Evolutionary conservation across 305 asterid species (phyloP), one percentile per base, ranked within the genome.

Genomic region (Fraxinus sp.): DNA sequence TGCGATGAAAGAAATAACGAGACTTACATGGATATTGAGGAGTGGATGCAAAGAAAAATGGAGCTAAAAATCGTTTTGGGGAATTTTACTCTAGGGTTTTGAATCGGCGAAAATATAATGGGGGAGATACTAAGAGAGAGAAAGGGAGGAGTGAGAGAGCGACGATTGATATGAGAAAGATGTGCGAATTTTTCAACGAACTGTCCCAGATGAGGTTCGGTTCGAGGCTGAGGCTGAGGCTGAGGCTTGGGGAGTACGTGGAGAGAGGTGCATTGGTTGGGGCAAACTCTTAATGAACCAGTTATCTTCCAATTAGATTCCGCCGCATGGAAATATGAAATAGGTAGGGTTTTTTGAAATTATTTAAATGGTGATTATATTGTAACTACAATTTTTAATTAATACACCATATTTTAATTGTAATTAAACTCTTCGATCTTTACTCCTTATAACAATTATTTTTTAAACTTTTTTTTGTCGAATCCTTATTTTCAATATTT

Each of bases 141-240:
- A 84, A 37, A 68, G 28, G 9, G 32, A n/a, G 30, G 75, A 78
- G 88, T 83, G 79, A 79, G 71, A 76, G 80, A 73, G 84, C 39
- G 78, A 76, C 68, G 73, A 64, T 59, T 66, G 76, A 77, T 46
- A 84, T 57, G 86, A 55, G 89, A 86, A 78, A 85, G 92, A 88
- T 86, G 82, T 72, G 88, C 82, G 88, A 88, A 88, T 78, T 82
- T 87, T 88, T 87, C 89, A 87, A 87, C 89, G 81, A 87, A 85
- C 86, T 78, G 88, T 79, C 68, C 28, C 88, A 79, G 82, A 79
- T 82, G 73, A 78, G 82, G 73, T 70, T 78, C 78, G 87, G 88
- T 70, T 73, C 84, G 86, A 46, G 64, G 22, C 72, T 71, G 86
- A 30, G 32, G 41, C 41, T 36, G 41, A 37, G 41, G 41, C 41